Conservation (phyloP, 495 filamentous ascomycete genomes). For the Sphaerosporella brunnea region DNA sequence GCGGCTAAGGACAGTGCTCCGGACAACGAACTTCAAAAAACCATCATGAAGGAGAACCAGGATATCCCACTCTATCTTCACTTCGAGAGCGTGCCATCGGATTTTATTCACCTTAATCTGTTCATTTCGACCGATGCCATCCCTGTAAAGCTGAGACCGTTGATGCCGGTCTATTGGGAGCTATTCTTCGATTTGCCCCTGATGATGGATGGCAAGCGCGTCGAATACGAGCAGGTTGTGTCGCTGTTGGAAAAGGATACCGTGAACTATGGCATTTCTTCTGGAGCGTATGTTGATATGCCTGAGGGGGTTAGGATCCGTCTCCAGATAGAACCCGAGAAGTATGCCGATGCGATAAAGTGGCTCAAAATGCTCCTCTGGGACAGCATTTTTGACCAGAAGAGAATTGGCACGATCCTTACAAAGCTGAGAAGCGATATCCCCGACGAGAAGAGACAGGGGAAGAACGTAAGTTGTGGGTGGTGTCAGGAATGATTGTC, state of each 20-base stretch:
- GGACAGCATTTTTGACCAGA: constrained; percentile 61
- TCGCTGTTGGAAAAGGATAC: constrained; percentile 81
- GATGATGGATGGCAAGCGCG: constrained; percentile 49
- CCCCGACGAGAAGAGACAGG: constrained; percentile 78
- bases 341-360: constrained; percentile 62
- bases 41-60: constrained; percentile 50
- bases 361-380: constrained; percentile 81
- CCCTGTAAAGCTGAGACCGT: constrained; percentile 55
- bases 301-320: constrained; percentile 62
- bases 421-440: constrained; percentile 78
- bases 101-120: constrained; percentile 68
- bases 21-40: constrained; percentile 35
- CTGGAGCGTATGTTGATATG: constrained; percentile 48
- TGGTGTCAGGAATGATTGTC: neutral
- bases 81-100: constrained; percentile 79
- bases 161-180: constrained; percentile 66
- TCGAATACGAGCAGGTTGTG: constrained; percentile 84
- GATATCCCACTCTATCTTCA: constrained; percentile 75
- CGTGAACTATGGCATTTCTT: constrained; percentile 55
- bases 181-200: constrained; percentile 92
- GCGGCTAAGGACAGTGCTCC: constrained; percentile 33
- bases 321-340: constrained; percentile 73
- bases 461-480: constrained; percentile 37
- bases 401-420: constrained; percentile 64
- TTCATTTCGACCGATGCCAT: constrained; percentile 59